Percentiles rank a stretch among this genome's conserved stretches.
Conservation (phyloP, 1,284 basidiomycete genomes). For the Cutaneotrichosporon daszewskae region DNA sequence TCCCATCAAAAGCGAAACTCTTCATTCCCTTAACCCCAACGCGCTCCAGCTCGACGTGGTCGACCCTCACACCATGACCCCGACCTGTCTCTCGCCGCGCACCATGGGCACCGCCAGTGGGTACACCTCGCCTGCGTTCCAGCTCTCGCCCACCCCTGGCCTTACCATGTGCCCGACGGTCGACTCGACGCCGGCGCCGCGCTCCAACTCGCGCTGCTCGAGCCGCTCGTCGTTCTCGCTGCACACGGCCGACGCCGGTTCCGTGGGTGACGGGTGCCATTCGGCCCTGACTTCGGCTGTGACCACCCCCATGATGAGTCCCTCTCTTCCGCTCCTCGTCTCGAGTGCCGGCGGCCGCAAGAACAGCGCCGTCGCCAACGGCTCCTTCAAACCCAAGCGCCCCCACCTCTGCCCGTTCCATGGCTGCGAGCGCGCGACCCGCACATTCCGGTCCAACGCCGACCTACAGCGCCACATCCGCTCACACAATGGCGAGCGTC, state of each 20-base stretch:
- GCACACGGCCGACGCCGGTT: background rate
- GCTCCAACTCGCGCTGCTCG: conserved; percentile 16
- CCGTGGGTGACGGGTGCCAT: no score
- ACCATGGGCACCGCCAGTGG: conserved; percentile 4
- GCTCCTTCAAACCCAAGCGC: conserved; percentile 12
- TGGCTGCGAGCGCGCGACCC: conserved; percentile 10
- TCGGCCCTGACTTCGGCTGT: background rate
- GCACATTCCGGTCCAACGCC: conserved; percentile 23
- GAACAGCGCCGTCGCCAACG: conserved; percentile 4
- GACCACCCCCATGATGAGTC: background rate
- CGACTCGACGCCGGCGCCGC: conserved; percentile 12
- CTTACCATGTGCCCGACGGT: conserved; percentile 11
- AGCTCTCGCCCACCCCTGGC: conserved; percentile 16
- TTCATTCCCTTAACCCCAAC: no score
- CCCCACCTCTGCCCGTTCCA: conserved; percentile 16
- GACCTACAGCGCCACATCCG: conserved; percentile 23
- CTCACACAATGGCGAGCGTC: conserved; percentile 16
- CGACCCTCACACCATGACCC: conserved; percentile 5
- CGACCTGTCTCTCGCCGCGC: conserved; percentile 2
- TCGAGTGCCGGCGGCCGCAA: background rate
- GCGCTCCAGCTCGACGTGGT: conserved; percentile 14
- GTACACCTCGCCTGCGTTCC: conserved; percentile 13
- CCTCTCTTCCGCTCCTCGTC: background rate
- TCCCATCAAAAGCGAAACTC: no score
- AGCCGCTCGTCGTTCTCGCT: conserved; percentile 12